Percentiles rank a stretch among this genome's conserved stretches.
Evolutionary conservation across 1,139 yeast species (phyloP).

Genomic region (Hansenula sp.): DNA sequence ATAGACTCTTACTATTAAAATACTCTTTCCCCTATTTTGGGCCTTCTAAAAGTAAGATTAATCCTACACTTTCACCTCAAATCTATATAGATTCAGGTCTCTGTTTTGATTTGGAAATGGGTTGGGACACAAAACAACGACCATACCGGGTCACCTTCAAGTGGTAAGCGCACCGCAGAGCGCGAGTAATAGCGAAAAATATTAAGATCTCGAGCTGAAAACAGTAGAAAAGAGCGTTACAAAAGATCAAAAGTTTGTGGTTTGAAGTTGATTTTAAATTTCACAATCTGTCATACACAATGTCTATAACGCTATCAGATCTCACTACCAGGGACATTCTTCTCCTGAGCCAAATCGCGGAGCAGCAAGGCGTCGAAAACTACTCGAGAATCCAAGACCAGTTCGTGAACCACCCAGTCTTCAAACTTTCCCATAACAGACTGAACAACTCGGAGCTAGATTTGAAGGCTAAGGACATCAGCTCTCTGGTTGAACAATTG

Average conservation of each 20-base stretch:
- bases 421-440: constrained; percentile 18
- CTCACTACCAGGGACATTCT: constrained; percentile 20
- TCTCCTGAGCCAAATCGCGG: constrained; percentile 19
- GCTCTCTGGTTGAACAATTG: constrained; percentile 6
- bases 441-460: constrained; percentile 8
- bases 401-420: constrained; percentile 17
- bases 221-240: too few species aligned
- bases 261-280: too few species aligned
- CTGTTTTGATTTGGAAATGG: constrained; percentile 2
- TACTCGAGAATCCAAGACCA: constrained; percentile 18
- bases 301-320: constrained; percentile 4
- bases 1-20: too few species aligned
- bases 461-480: constrained; percentile 7
- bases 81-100: background rate
- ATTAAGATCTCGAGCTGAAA: too few species aligned
- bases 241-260: too few species aligned
- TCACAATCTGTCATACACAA: too few species aligned
- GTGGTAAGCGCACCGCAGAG: too few species aligned
- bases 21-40: background rate
- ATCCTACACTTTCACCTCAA: background rate
- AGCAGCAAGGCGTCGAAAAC: constrained; percentile 21
- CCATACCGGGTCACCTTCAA: background rate
- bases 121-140: background rate
- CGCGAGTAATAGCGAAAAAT: too few species aligned
- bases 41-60: background rate